A percentile compares a stretch with the other conserved stretches of the same genome.
Evolutionary conservation across 2,329 filamentous ascomycete genomes (phyloP).

Genomic region (Lachnellula arida): DNA sequence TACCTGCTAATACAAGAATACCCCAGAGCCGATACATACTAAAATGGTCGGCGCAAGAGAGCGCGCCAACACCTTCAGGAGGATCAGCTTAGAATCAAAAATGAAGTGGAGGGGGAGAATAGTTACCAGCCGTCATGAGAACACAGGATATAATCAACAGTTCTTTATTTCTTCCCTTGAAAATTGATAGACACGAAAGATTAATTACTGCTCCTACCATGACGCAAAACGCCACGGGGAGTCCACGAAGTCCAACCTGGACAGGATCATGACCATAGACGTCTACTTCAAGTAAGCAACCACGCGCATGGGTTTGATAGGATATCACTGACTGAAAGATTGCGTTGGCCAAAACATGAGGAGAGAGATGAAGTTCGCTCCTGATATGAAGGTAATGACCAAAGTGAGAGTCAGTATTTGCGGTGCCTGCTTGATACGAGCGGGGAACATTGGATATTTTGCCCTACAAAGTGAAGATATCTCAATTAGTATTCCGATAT

Average conservation of each 20-base stretch:
- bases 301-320: neutral
- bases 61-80: slow-evolving; percentile 41
- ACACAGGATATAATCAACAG: slow-evolving; percentile 55
- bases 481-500: too few relatives aligned
- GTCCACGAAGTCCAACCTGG: slow-evolving; percentile 56
- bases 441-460: slow-evolving; percentile 37
- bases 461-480: slow-evolving; percentile 34
- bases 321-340: slow-evolving; percentile 41
- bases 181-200: slow-evolving; percentile 53
- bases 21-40: slow-evolving; percentile 55
- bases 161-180: slow-evolving; percentile 52
- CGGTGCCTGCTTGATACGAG: slow-evolving; percentile 51
- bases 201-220: slow-evolving; percentile 55
- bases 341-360: slow-evolving; percentile 31
- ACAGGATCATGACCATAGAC: slow-evolving; percentile 60
- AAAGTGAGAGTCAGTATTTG: slow-evolving; percentile 46
- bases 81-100: neutral
- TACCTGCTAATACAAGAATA: slow-evolving; percentile 50
- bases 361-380: slow-evolving; percentile 50
- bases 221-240: slow-evolving; percentile 60
- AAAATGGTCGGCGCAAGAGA: slow-evolving; percentile 42
- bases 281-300: slow-evolving; percentile 25
- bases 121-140: slow-evolving; percentile 53
- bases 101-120: neutral
- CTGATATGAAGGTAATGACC: slow-evolving; percentile 52